Percentiles rank a stretch among this genome's conserved stretches.
phyloP scores from a whole-genome alignment of 208 protist species.

The Trypanosoma avium region DNA sequence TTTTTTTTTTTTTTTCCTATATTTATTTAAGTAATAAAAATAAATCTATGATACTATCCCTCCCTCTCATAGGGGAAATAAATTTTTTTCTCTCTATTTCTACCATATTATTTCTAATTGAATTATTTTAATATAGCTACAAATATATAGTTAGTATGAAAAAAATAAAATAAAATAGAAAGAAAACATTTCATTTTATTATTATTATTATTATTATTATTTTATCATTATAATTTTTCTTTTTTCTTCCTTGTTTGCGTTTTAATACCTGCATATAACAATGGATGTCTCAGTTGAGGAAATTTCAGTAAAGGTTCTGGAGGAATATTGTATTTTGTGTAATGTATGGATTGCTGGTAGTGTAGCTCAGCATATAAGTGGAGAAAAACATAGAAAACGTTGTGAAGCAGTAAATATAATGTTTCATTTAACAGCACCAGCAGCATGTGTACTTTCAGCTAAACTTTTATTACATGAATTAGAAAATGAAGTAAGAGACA shows the following conservation, averaged over 20 bases:
- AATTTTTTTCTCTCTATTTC: too few species aligned
- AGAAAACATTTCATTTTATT: too few species aligned
- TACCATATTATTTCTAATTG: too few species aligned
- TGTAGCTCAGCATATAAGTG: constrained; percentile 1
- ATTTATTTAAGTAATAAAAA: neutral
- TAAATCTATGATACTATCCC: too few species aligned
- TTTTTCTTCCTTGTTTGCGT: neutral
- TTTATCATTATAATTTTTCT: neutral
- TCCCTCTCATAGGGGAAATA: too few species aligned
- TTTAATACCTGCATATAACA: too few species aligned
- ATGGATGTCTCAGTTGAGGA: neutral
- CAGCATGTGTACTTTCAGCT: constrained; percentile 10
- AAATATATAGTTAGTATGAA: too few species aligned
- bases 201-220: neutral
- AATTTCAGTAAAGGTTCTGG: neutral
- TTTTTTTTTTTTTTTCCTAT: constrained; percentile 1
- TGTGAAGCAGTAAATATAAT: neutral
- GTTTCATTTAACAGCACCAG: constrained; percentile 7
- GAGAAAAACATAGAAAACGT: constrained; percentile 2
- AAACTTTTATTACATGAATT: constrained; percentile 5
- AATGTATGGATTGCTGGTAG: constrained; percentile 16
- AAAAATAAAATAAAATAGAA: too few species aligned
- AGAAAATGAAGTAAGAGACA: neutral
- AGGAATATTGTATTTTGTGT: constrained; percentile 20
- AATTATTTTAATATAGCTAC: too few species aligned